Evolutionary conservation across 805 yeast species (phyloP), one percentile per base, ranked within the genome.

Genomic region (Sugiyamaella lignohabitans): DNA sequence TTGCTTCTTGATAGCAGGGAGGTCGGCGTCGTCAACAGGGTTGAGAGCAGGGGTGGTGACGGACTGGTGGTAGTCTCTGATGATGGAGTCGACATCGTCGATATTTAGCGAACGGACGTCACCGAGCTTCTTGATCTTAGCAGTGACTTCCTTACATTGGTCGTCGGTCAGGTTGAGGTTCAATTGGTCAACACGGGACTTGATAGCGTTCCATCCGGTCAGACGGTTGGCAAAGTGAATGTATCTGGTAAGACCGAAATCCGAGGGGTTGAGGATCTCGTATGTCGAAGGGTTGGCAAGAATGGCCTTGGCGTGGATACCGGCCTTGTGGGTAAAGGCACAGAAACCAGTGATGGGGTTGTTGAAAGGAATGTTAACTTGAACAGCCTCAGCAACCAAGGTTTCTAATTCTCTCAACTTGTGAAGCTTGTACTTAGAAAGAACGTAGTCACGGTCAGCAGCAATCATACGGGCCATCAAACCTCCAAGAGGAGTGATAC

Each of bases 401-500:
- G 82, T 87, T 71, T 91, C 98, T 66, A 91, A 74, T 65, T 91
- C 98, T 71, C 98, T 82, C 58, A 91, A 79, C 76, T 91, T 91
- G 73, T 89, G 95, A 59, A 91, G 73, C 74, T 93, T 93, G 74
- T 91, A 91, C 73, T 91, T 91, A 68, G 89, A 79, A 62, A 88
- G 73, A 45, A 91, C 97, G 67, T 91, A 91, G 57, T 91, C 97
- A 61, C 97, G 83, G 72, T 91, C 95, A 51, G 98, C 96, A 51
- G 95, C 96, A 64, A 93, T 87, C 98, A 91, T 91, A 71, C 98
- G 81, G 39, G 98, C 97, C 98, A 91, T 91, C 63, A 91, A 78
- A 45, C 96, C 98, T 61, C 98, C 98, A 55, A 91, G 77, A 50
- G 98, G 95, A 36, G 96, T 88, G 67, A 91, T 91, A 66, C 98